These are phyloP conservation scores for Colletotrichum incanum DNA, from an alignment of 2,329 filamentous ascomycete species.

Conservation along the genomic window DNA sequence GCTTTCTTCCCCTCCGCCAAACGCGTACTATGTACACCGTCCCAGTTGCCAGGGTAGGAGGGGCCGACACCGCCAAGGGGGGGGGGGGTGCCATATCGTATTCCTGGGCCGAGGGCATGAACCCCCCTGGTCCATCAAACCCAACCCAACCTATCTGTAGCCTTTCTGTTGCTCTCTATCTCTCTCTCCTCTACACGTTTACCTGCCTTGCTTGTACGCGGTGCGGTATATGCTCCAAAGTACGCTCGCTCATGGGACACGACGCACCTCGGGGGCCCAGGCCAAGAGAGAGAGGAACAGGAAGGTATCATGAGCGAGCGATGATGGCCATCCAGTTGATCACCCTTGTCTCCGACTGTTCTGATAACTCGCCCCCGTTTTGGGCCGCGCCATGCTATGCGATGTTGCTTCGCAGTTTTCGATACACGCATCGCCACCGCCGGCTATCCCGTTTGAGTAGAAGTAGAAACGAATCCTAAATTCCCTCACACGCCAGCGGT, in stretches of 20 bases:
- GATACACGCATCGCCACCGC: slow-evolving; percentile 23
- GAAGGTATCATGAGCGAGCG: slow-evolving; percentile 5
- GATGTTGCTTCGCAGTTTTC: slow-evolving; percentile 15
- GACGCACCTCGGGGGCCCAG: not conserved
- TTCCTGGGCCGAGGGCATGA: slow-evolving; percentile 23
- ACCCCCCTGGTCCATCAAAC: not conserved
- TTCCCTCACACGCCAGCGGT: slow-evolving; percentile 7
- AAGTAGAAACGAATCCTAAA: slow-evolving; percentile 2
- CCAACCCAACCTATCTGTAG: not conserved
- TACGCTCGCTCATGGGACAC: not conserved
- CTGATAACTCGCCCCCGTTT: not conserved
- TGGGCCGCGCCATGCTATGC: slow-evolving; percentile 11
- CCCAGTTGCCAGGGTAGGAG: slow-evolving; percentile 24
- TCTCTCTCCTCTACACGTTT: not conserved
- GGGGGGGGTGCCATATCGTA: slow-evolving; percentile 19
- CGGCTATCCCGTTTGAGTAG: slow-evolving; percentile 21
- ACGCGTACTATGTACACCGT: not conserved
- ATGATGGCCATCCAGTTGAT: slow-evolving; percentile 4
- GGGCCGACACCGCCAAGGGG: no score
- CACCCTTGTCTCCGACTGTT: not conserved
- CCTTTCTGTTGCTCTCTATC: not conserved
- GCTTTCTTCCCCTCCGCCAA: not conserved
- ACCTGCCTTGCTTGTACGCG: not conserved
- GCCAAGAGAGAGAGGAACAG: slow-evolving; percentile 9
- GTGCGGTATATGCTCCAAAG: not conserved